A percentile compares a stretch with the other conserved stretches of the same genome.
Conservation (phyloP, 805 yeast species). For the Candida chilensis region DNA sequence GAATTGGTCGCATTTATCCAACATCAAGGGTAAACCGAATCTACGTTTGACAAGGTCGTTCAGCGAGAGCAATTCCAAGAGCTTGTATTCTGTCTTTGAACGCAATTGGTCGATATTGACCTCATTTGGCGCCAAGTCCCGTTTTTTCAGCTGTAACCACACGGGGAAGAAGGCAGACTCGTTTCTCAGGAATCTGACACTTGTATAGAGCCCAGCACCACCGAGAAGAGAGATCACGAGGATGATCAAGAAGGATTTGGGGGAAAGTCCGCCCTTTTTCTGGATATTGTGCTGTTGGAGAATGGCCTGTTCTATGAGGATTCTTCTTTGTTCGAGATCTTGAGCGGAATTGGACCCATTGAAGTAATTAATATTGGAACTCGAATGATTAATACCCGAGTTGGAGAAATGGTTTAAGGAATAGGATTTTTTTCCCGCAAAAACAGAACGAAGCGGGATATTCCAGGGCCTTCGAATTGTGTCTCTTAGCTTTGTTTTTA, state of each 20-base stretch:
- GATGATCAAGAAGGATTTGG: not conserved
- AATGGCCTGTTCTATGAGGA: no score
- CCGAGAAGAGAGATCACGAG: not conserved
- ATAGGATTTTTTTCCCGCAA: no score
- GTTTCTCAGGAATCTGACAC: not conserved
- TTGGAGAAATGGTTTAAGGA: no score
- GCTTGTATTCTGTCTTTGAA: slow-evolving; percentile 1
- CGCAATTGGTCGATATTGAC: not conserved
- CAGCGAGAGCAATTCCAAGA: not conserved
- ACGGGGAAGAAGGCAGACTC: not conserved
- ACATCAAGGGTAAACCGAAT: not conserved
- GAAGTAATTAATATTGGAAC: no score
- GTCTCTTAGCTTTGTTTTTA: no score
- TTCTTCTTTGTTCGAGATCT: no score
- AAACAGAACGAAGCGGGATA: no score
- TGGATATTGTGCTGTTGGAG: no score
- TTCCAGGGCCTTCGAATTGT: no score
- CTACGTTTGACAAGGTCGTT: not conserved
- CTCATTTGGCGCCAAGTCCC: not conserved
- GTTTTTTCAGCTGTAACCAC: not conserved
- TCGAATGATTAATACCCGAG: no score
- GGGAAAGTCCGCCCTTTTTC: no score
- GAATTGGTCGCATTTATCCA: not conserved
- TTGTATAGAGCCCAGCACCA: not conserved
- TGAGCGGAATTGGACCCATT: no score